These are phyloP conservation scores for Epicoccum nigrum DNA, from an alignment of 2,329 filamentous ascomycete genomes.

Conservation along the genomic window DNA sequence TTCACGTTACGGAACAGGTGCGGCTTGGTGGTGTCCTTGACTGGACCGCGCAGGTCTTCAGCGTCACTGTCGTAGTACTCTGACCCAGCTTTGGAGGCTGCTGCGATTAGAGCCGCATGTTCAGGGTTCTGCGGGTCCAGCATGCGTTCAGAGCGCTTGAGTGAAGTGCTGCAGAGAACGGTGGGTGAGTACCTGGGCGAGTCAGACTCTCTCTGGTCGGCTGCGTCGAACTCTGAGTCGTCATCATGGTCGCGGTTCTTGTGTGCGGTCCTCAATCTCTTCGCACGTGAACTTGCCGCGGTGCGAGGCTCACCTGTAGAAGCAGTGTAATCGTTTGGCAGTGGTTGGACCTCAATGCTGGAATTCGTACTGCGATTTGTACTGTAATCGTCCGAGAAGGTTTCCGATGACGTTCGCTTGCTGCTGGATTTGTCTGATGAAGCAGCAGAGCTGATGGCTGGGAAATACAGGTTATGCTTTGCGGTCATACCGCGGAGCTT, in stretches of 20 bases:
- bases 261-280: too few relatives aligned
- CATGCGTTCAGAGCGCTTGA: conserved; percentile 33
- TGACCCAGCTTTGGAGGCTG: conserved; percentile 24
- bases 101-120: conserved; percentile 27
- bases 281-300: not conserved
- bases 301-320: conserved; percentile 1
- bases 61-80: conserved; percentile 39
- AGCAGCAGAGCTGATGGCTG: too few relatives aligned
- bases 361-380: conserved; percentile 22
- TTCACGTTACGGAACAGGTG: conserved; percentile 36
- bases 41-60: conserved; percentile 21
- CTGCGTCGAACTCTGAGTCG: not conserved
- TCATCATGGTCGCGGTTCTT: too few relatives aligned
- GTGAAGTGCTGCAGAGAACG: conserved; percentile 15
- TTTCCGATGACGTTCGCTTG: conserved; percentile 6
- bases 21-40: conserved; percentile 25
- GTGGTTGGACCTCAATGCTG: conserved; percentile 20
- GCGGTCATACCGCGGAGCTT: conserved; percentile 14
- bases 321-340: too few relatives aligned
- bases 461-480: too few relatives aligned
- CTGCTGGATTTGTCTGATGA: not conserved
- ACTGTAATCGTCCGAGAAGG: not conserved
- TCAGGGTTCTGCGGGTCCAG: conserved; percentile 24
- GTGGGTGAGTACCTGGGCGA: not conserved
- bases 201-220: not conserved